Evolutionary conservation across 2,329 filamentous ascomycete species (phyloP).

Genomic region (Exophiala sp.): DNA sequence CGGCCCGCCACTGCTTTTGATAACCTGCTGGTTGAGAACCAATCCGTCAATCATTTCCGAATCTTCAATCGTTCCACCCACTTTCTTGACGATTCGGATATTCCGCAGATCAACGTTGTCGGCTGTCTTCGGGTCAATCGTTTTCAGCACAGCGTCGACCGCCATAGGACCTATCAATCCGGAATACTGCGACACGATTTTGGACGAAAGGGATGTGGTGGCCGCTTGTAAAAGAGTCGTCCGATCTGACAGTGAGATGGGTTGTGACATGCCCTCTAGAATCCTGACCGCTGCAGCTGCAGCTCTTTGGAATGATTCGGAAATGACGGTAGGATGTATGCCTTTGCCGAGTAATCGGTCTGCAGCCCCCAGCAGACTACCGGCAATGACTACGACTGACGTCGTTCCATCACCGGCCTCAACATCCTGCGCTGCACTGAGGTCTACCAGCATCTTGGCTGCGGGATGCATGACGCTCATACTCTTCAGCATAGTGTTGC

Average conservation of each 20-base stretch:
- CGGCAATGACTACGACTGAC: conserved; percentile 95
- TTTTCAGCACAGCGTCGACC: conserved; percentile 90
- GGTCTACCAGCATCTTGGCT: conserved; percentile 96
- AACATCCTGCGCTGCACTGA: conserved; percentile 94
- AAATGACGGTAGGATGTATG: conserved; percentile 96
- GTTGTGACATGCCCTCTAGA: conserved; percentile 91
- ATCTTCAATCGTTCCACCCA: conserved; percentile 96
- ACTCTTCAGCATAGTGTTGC: conserved; percentile 97
- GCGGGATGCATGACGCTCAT: conserved; percentile 99
- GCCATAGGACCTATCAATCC: conserved; percentile 95
- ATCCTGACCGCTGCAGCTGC: conserved; percentile 82
- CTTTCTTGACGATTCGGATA: conserved; percentile 95
- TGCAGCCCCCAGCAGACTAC: conserved; percentile 86
- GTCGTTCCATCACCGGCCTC: conserved; percentile 98
- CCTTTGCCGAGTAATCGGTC: conserved; percentile 86
- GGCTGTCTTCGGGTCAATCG: conserved; percentile 90
- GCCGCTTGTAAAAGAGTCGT: conserved; percentile 89
- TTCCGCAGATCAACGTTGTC: conserved; percentile 96
- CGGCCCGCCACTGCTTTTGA: conserved; percentile 90
- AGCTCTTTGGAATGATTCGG: conserved; percentile 93
- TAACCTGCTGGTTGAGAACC: conserved; percentile 82
- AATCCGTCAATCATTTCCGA: conserved; percentile 94
- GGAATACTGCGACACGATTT: conserved; percentile 97
- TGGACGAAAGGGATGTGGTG: conserved; percentile 93
- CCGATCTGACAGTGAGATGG: conserved; percentile 81